Conservation (phyloP, 768 basidiomycete species). For the Trametes punicea region DNA sequence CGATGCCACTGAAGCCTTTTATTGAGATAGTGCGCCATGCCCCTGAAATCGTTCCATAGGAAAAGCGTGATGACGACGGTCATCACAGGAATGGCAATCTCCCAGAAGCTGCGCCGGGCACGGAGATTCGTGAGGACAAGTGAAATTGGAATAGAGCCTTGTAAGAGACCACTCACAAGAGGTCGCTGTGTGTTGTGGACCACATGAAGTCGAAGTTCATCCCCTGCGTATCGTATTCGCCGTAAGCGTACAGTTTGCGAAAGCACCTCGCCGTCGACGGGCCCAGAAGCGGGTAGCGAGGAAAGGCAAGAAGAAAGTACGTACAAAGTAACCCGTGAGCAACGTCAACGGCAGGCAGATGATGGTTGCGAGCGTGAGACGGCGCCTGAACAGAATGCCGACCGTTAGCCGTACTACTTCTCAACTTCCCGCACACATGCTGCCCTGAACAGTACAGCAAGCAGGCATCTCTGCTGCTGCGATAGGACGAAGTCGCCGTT, state of each 20-base stretch:
- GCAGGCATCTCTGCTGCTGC: not conserved
- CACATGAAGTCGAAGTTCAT: conserved; percentile 63
- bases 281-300: not conserved
- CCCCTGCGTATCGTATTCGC: conserved; percentile 38
- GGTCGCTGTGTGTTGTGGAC: conserved; percentile 44
- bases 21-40: conserved; percentile 43
- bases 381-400: conserved; percentile 41
- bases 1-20: conserved; percentile 37
- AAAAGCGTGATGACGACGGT: conserved; percentile 50
- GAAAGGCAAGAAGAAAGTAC: conserved; percentile 25
- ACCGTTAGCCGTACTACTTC: not conserved
- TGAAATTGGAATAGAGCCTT: too few relatives aligned
- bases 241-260: not conserved
- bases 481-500: not conserved
- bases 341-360: conserved; percentile 69
- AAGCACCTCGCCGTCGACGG: conserved; percentile 23
- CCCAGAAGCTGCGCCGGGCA: conserved; percentile 53
- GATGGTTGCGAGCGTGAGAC: conserved; percentile 64
- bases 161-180: conserved; percentile 40
- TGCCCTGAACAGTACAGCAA: not conserved
- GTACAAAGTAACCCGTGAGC: conserved; percentile 68
- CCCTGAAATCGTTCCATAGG: conserved; percentile 46
- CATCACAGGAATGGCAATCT: conserved; percentile 59
- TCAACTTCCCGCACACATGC: not conserved
- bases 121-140: not conserved